Base-by-base conservation (phyloP, 108 stramenopile genomes). In the Nitzschia sp. region DNA sequence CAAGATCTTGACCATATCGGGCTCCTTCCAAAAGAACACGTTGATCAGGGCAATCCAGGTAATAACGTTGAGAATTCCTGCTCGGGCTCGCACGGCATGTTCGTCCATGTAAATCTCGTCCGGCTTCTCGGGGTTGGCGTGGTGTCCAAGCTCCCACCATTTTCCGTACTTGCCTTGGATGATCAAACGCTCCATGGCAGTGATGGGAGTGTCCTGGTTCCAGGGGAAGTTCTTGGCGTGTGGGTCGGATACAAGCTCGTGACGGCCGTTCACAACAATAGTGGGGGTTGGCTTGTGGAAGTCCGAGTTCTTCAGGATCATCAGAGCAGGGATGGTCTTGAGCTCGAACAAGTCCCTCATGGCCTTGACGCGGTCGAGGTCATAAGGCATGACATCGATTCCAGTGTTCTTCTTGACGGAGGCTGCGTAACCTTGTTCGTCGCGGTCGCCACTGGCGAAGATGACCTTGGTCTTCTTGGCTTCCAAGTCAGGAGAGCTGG, bases 61-160 rank as follows among this genome's bases (percentile, higher is more conserved):
- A 48, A 84, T 76, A 46, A 67, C 51, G 42, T 84, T 80, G 11
- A 84, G 69, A 2, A 84, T 15, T 21, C 83, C 83, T 41, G 77
- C 83, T 14, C 83, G 40, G n/a, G 72, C 76, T 5, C 83, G 53
- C 19, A 80, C 83, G 43, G 83, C 83, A 61, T 84, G 79, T 39
- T 84, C 83, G 63, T 84, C 79, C 83, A 84, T 80, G 64, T 84
- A 84, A 55, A 80, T 80, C 3, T 70, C 69, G n/a, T 71, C 54
- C 3, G 83, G 83, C 22, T 67, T 37, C 15, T 64, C 70, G 10
- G 76, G 63, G 34, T 60, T 61, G 38, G 48, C 59, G 41, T 69
- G 39, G 43, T 84, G 83, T 11, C 83, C 83, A 10, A 80, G 61
- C 20, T 80, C 54, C 69, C 73, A 84, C 83, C 83, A 84, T 1